Percentiles rank a stretch among this genome's conserved stretches.
Evolutionary conservation across 2,329 filamentous ascomycete species (phyloP).

Genomic region (Monosporascus sp.): DNA sequence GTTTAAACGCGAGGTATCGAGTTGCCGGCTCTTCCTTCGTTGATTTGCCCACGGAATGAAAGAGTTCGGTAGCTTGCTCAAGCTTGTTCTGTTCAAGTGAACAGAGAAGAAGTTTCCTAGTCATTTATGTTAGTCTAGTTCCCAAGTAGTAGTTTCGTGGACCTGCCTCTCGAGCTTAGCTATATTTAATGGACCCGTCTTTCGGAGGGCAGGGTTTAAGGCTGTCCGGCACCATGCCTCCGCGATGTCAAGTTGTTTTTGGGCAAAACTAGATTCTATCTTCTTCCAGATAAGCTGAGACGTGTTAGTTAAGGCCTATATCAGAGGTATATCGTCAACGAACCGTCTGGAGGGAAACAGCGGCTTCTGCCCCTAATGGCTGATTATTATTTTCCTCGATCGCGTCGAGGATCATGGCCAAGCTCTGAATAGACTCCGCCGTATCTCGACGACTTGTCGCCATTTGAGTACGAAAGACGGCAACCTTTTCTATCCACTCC

Average conservation of each 20-base stretch:
- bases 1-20: constrained; percentile 70
- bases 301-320: constrained; percentile 2
- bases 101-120: constrained; percentile 69
- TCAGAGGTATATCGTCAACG: constrained; percentile 20
- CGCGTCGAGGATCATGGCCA: constrained; percentile 18
- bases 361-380: constrained; percentile 53
- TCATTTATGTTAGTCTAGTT: constrained; percentile 13
- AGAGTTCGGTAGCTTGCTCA: constrained; percentile 48
- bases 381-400: constrained; percentile 41
- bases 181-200: constrained; percentile 60
- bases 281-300: constrained; percentile 75
- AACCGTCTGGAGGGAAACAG: constrained; percentile 65
- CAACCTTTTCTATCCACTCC: constrained; percentile 64
- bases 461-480: constrained; percentile 67
- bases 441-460: constrained; percentile 44
- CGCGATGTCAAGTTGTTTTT: constrained; percentile 48
- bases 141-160: neutral
- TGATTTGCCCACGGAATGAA: constrained; percentile 53
- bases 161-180: constrained; percentile 62
- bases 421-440: constrained; percentile 22
- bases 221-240: constrained; percentile 69
- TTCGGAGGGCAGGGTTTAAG: constrained; percentile 61
- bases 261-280: constrained; percentile 54
- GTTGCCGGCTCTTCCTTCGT: constrained; percentile 60
- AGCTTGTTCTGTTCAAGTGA: constrained; percentile 55